These are phyloP conservation scores for Penicillium sp. DNA, from an alignment of 2,329 filamentous ascomycete species.

Conservation along the genomic window DNA sequence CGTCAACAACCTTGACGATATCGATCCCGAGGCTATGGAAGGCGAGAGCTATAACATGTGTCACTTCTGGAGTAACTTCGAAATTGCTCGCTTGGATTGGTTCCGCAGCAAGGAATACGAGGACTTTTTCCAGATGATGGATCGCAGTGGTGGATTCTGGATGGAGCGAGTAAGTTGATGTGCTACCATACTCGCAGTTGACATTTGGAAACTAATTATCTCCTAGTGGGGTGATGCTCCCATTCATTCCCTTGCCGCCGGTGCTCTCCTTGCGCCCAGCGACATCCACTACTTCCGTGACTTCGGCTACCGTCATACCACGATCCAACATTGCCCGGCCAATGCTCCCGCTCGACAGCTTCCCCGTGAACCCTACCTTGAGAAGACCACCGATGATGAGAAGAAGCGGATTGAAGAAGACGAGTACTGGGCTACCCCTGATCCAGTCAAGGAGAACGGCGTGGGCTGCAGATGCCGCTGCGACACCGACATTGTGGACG, in stretches of 20 bases:
- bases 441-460: constrained; percentile 89
- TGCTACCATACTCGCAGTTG: constrained; percentile 6
- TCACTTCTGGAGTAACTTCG: constrained; percentile 99
- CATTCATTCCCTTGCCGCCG: constrained; percentile 95
- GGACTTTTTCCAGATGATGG: constrained; percentile 99
- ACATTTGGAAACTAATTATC: constrained; percentile 35
- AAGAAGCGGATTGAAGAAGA: constrained; percentile 89
- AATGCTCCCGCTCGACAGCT: constrained; percentile 91
- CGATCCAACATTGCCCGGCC: constrained; percentile 96
- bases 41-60: constrained; percentile 99
- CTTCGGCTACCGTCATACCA: constrained; percentile 97
- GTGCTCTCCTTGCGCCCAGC: constrained; percentile 75
- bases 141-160: constrained; percentile 97
- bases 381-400: constrained; percentile 78
- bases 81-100: constrained; percentile 92
- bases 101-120: constrained; percentile 97
- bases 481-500: constrained; percentile 95
- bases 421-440: constrained; percentile 90
- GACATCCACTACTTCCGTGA: constrained; percentile 99
- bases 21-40: constrained; percentile 93
- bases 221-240: constrained; percentile 94
- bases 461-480: constrained; percentile 96
- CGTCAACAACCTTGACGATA: constrained; percentile 71
- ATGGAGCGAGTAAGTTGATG: constrained; percentile 81
- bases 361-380: constrained; percentile 76